A percentile compares a stretch with the other conserved stretches of the same genome.
These are phyloP conservation scores for Tetrapisispora phaffii DNA, from an alignment of 805 yeast genomes.

Conservation along the genomic window DNA sequence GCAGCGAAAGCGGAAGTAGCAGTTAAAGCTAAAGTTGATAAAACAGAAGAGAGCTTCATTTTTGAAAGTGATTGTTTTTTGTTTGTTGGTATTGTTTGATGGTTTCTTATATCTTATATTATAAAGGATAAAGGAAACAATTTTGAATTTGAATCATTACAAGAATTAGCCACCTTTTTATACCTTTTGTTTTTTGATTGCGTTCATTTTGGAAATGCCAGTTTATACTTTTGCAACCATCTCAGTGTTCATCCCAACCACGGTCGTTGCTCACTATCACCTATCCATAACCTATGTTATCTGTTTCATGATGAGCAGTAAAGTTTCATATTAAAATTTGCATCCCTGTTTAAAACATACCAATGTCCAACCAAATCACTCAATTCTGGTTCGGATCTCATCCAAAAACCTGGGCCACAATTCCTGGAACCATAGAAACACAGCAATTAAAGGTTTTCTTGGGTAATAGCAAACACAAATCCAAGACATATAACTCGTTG, in stretches of 20 bases:
- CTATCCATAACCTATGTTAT: no score
- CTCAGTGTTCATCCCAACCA: no score
- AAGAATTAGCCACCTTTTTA: not conserved
- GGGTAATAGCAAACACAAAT: no score
- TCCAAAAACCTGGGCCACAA: not conserved
- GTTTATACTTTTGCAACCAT: no score
- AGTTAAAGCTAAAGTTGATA: slow-evolving; percentile 9
- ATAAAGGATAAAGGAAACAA: not conserved
- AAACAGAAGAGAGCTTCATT: slow-evolving; percentile 16
- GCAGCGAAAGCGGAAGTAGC: slow-evolving; percentile 13
- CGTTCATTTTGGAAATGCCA: not conserved
- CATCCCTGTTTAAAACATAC: not conserved
- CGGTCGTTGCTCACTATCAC: no score
- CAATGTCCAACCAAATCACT: no score
- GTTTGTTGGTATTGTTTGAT: not conserved
- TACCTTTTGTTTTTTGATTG: no score
- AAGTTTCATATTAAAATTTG: slow-evolving; percentile 1
- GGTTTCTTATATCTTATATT: not conserved
- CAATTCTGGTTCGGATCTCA: not conserved
- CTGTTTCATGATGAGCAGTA: no score
- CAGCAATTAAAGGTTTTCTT: no score
- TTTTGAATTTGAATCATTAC: not conserved
- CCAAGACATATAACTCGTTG: no score
- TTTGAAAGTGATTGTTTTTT: slow-evolving; percentile 1
- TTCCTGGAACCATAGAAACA: not conserved